A percentile compares a stretch with the other conserved stretches of the same genome.
Evolutionary conservation across 768 basidiomycete genomes (phyloP).

Genomic region (Tricholoma flavovirens): DNA sequence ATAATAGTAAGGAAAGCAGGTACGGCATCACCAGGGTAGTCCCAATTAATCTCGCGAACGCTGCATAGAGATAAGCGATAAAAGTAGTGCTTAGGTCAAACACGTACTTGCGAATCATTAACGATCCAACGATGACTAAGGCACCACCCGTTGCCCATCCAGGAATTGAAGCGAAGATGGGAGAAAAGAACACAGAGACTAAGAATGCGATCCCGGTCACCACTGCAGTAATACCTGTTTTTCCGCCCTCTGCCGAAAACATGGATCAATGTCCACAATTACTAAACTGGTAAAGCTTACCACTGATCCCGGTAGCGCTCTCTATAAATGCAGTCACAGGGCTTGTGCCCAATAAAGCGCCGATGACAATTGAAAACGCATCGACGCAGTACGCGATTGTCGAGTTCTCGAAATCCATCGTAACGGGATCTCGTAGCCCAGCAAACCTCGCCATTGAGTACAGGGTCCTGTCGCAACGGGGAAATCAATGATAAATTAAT

Average conservation of each 20-base stretch:
- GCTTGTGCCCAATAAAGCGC: slow-evolving; percentile 72
- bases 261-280: neutral
- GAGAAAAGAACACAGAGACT: slow-evolving; percentile 81
- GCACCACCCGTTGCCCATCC: slow-evolving; percentile 86
- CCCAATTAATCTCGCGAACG: slow-evolving; percentile 84
- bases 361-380: slow-evolving; percentile 76
- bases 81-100: neutral
- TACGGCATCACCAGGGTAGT: slow-evolving; percentile 81
- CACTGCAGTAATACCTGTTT: slow-evolving; percentile 79
- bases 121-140: slow-evolving; percentile 77
- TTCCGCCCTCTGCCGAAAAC: slow-evolving; percentile 65
- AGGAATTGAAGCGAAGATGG: slow-evolving; percentile 84
- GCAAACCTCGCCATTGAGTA: slow-evolving; percentile 92
- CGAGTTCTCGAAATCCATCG: slow-evolving; percentile 81
- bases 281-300: slow-evolving; percentile 26
- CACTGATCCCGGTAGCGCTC: slow-evolving; percentile 74
- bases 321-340: slow-evolving; percentile 83
- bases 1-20: slow-evolving; percentile 82
- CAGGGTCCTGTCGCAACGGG: slow-evolving; percentile 58
- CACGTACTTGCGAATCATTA: slow-evolving; percentile 82
- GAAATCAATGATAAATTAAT: neutral
- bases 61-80: slow-evolving; percentile 23
- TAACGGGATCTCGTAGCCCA: slow-evolving; percentile 78
- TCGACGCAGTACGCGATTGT: slow-evolving; percentile 81
- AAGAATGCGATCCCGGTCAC: slow-evolving; percentile 72